Percentiles rank a stretch among this genome's conserved stretches.
Conservation (phyloP, 2,329 filamentous ascomycete species). For the Neonectria magnoliae region DNA sequence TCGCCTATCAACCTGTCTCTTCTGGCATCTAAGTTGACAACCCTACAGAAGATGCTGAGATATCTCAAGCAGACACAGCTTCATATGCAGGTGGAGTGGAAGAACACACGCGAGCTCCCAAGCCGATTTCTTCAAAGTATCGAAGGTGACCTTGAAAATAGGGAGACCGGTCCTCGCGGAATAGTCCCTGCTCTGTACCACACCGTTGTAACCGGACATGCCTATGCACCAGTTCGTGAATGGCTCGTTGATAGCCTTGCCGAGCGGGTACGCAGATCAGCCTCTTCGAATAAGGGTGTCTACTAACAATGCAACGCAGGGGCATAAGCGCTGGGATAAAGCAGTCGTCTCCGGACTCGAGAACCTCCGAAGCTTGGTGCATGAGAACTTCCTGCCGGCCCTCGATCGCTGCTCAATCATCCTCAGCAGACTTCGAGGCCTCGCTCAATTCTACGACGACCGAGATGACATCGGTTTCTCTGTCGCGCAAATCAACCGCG, state of each 20-base stretch:
- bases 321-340: constrained; percentile 95
- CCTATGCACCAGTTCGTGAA: constrained; percentile 78
- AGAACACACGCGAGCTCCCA: constrained; percentile 82
- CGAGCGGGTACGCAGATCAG: constrained; percentile 69
- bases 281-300: constrained; percentile 6
- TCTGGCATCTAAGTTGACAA: constrained; percentile 86
- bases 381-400: constrained; percentile 89
- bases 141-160: constrained; percentile 75
- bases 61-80: constrained; percentile 85
- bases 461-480: constrained; percentile 74
- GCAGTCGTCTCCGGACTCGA: constrained; percentile 81
- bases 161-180: constrained; percentile 63
- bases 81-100: constrained; percentile 85
- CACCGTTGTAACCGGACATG: constrained; percentile 84
- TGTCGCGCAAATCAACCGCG: constrained; percentile 68
- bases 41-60: constrained; percentile 84
- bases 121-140: constrained; percentile 80
- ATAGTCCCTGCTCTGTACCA: constrained; percentile 85
- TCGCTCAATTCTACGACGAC: constrained; percentile 81
- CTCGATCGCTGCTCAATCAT: constrained; percentile 85
- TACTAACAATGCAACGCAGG: constrained; percentile 58
- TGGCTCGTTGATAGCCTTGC: constrained; percentile 88
- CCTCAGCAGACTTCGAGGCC: constrained; percentile 82
- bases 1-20: constrained; percentile 84
- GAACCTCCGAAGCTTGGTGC: constrained; percentile 78